Conservation (phyloP, 441 rosid genomes). For the Eutrema salsugineum region DNA sequence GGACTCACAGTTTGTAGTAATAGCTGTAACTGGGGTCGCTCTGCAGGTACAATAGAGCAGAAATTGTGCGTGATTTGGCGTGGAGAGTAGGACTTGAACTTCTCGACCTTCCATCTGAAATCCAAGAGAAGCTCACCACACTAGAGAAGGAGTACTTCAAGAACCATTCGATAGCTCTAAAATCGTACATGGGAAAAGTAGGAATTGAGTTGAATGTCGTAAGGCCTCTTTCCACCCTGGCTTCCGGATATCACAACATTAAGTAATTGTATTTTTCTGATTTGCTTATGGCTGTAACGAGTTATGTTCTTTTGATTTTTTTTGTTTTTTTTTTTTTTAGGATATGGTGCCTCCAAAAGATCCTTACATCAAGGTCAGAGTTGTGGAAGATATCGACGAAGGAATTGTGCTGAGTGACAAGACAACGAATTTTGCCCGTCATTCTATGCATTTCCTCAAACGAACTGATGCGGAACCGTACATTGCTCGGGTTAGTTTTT, state of each 20-base stretch:
- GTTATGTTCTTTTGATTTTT: background rate
- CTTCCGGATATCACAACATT: background rate
- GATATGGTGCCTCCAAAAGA: constrained; percentile 98
- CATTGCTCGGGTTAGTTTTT: constrained; percentile 66
- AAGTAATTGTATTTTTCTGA: background rate
- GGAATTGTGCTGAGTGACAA: constrained; percentile 67
- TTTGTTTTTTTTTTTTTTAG: constrained; percentile 37
- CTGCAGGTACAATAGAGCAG: constrained; percentile 78
- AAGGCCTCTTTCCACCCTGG: constrained; percentile 21
- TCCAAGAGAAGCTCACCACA: constrained; percentile 64
- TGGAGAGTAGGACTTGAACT: constrained; percentile 80
- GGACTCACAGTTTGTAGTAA: background rate
- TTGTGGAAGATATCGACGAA: constrained; percentile 72
- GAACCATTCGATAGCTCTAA: constrained; percentile 61
- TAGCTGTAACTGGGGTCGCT: constrained; percentile 2
- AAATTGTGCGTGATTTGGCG: constrained; percentile 61
- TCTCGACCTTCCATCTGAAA: constrained; percentile 70
- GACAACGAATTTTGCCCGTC: constrained; percentile 69
- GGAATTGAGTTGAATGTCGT: constrained; percentile 85
- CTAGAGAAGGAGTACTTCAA: constrained; percentile 68
- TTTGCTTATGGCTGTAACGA: background rate
- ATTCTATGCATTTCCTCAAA: constrained; percentile 92
- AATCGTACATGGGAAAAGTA: constrained; percentile 64
- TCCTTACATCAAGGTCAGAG: constrained; percentile 88
- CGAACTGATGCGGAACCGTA: constrained; percentile 91